Percentiles rank a stretch among this genome's conserved stretches.
phyloP scores from a whole-genome alignment of 2,329 filamentous ascomycete species.

The Tolypocladium nubicola region DNA sequence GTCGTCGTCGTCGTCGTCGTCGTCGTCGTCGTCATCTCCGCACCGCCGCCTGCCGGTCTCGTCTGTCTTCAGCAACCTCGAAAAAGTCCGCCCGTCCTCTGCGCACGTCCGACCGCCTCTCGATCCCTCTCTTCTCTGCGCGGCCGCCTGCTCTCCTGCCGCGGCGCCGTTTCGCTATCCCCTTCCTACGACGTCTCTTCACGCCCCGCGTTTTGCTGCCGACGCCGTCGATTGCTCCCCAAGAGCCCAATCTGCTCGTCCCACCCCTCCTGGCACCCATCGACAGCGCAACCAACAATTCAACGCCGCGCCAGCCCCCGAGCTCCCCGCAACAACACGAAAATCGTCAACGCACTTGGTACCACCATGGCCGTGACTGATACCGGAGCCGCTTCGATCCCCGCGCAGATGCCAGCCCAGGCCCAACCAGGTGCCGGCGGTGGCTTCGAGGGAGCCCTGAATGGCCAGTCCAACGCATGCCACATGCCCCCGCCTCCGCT shows the following conservation, averaged over 20 bases:
- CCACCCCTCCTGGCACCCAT: conserved; percentile 1
- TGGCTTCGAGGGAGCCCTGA: conserved; percentile 66
- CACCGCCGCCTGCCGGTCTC: background rate
- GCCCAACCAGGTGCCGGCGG: conserved; percentile 51
- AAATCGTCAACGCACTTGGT: background rate
- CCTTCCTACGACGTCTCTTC: background rate
- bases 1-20: background rate
- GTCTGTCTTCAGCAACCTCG: background rate
- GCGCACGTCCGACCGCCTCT: background rate
- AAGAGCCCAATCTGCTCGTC: background rate
- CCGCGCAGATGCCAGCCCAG: conserved; percentile 60
- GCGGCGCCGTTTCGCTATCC: background rate
- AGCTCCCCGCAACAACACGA: background rate
- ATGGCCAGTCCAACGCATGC: conserved; percentile 55
- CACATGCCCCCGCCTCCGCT: conserved; percentile 88
- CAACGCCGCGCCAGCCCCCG: background rate
- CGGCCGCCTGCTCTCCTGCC: background rate
- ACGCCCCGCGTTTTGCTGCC: background rate
- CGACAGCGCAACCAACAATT: background rate
- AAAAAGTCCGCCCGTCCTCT: background rate
- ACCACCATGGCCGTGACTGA: conserved; percentile 59
- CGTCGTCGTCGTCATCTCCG: conserved; percentile 2
- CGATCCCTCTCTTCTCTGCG: background rate
- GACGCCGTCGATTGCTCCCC: background rate
- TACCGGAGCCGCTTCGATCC: conserved; percentile 49